Evolutionary conservation across 305 asterid genomes (phyloP).

Genomic region (Coffea humblotiana): DNA sequence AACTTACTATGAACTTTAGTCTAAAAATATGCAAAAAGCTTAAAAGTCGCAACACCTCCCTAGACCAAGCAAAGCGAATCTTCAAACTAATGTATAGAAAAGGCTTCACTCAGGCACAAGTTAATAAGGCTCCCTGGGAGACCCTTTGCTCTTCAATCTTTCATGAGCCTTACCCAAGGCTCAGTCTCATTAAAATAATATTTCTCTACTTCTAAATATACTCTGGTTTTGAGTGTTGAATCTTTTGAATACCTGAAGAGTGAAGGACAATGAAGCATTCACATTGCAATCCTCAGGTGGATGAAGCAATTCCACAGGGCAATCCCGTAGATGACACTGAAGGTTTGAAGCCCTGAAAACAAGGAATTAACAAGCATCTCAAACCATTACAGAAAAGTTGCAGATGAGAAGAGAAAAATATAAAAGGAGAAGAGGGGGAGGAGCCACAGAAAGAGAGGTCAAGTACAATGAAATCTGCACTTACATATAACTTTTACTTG

Average conservation of each 20-base stretch:
- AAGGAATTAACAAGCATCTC: conserved; percentile 13
- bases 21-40: background rate
- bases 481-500: conserved; percentile 54
- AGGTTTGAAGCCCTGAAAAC: conserved; percentile 53
- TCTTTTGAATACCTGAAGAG: conserved; percentile 77
- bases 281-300: conserved; percentile 96
- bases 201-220: conserved; percentile 13
- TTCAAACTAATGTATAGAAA: background rate
- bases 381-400: conserved; percentile 17
- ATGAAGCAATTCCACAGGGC: conserved; percentile 73
- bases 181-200: background rate
- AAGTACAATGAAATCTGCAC: conserved; percentile 23
- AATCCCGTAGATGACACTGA: conserved; percentile 47
- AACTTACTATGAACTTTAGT: conserved; percentile 3
- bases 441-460: background rate
- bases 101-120: no score
- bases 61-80: background rate
- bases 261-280: conserved; percentile 74
- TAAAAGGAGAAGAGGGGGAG: background rate
- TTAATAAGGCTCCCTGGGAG: no score
- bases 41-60: background rate
- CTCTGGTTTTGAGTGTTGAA: conserved; percentile 38
- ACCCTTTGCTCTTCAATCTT: no score
- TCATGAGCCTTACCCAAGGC: no score
- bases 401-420: conserved; percentile 1